Evolutionary conservation across 2,329 filamentous ascomycete species (phyloP), one percentile per base, ranked within the genome.

Genomic region (Aureobasidium musti): DNA sequence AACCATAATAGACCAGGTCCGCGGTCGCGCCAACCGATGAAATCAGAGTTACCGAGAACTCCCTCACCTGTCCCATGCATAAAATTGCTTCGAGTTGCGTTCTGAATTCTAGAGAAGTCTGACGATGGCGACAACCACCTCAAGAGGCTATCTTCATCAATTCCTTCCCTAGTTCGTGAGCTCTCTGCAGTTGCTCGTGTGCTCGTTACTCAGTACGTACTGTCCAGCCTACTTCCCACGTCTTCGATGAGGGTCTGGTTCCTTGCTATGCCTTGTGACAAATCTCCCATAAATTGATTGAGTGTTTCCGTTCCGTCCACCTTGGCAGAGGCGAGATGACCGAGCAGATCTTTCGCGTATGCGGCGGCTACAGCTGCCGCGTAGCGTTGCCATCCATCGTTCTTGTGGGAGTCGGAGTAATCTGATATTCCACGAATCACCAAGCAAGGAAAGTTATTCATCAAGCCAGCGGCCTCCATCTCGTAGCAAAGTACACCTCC

Each of bases 381-480:
- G 56, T 71, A 72, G 2, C 26, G 28, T 28, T 72, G 70, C 70
- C 72, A 73, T 1, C n/a, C 17, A 5, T 72, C 65, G 53, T 69
- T 68, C 64, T 72, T 73, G 65, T 73, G 71, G 21, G 68, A 69
- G 52, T 73, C 72, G 1, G 71, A 64, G 33, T 72, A 73, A 57
- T 72, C 71, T 30, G 67, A 73, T 10, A 73, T 69, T 4, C 72
- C 72, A 1, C 71, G 66, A 19, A 73, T 69, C 13, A 73, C 68
- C 1, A 73, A 23, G 68, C 67, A 76, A 6, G 67, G 67, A 23
- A 68, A 70, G 21, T 57, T 67, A 56, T 72, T 63, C 66, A 72
- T 72, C n/a, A 72, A 28, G 1, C 70, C 71, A 17, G 72, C 72
- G 11, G 72, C 70, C 35, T 73, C 71, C 71, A 71, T 72, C 66